Conservation (phyloP, 2,329 filamentous ascomycete species). For the Clonostachys rosea region DNA sequence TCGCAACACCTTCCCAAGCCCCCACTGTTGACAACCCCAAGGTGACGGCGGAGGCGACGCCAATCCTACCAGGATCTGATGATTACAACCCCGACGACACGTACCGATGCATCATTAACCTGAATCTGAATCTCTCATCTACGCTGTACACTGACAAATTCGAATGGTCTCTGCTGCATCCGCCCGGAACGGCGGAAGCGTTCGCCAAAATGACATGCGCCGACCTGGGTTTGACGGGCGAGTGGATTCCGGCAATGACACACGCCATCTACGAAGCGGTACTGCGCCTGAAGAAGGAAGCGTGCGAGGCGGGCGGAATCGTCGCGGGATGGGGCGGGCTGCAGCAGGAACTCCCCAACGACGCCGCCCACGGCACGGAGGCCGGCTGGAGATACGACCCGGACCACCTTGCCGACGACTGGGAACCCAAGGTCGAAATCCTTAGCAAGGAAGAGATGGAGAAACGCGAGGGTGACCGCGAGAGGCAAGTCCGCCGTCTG, state of each 20-base stretch:
- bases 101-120: constrained; percentile 85
- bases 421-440: constrained; percentile 77
- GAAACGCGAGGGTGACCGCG: constrained; percentile 89
- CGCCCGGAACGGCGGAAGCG: constrained; percentile 83
- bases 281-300: constrained; percentile 89
- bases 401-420: constrained; percentile 78
- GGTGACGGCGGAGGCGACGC: constrained; percentile 66
- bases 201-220: constrained; percentile 92
- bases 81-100: constrained; percentile 88
- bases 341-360: constrained; percentile 73
- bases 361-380: constrained; percentile 75
- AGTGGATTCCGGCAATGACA: constrained; percentile 92
- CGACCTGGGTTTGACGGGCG: constrained; percentile 81
- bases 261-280: constrained; percentile 97
- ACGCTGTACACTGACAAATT: constrained; percentile 95
- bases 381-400: constrained; percentile 96
- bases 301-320: constrained; percentile 84
- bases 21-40: constrained; percentile 35
- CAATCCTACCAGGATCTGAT: constrained; percentile 57
- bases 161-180: constrained; percentile 92
- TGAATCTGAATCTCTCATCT: constrained; percentile 89
- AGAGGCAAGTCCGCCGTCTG: constrained; percentile 81
- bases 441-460: constrained; percentile 96
- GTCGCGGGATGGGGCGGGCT: constrained; percentile 65
- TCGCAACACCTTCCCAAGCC: constrained; percentile 36